These are phyloP conservation scores for Theileria sp. DNA, from an alignment of 169 alveolate genomes.

Conservation along the genomic window DNA sequence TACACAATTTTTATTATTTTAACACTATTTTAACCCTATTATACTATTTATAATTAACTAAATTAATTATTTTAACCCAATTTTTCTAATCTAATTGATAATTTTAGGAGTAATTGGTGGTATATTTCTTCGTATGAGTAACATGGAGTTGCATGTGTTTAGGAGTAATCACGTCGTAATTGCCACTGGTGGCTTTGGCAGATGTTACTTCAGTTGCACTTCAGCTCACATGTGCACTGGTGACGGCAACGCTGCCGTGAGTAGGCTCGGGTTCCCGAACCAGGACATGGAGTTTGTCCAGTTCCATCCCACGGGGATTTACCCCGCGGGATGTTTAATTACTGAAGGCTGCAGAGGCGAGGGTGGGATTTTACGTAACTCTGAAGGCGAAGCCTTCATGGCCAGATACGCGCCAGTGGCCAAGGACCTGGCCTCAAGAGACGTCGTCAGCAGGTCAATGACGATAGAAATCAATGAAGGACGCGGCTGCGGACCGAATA, in stretches of 20 bases:
- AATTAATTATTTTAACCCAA: too few species aligned
- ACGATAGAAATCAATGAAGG: conserved; percentile 95
- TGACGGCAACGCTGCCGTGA: conserved; percentile 90
- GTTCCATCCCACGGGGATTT: conserved; percentile 97
- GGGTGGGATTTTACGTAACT: conserved; percentile 97
- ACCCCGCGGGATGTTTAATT: conserved; percentile 95
- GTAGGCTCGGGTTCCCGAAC: conserved; percentile 93
- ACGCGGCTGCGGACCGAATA: conserved; percentile 93
- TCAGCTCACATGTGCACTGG: conserved; percentile 99
- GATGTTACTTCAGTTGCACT: conserved; percentile 96
- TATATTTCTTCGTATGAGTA: conserved; percentile 92
- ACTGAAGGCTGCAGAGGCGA: conserved; percentile 99
- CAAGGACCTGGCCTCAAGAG: conserved; percentile 96
- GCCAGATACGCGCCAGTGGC: conserved; percentile 93
- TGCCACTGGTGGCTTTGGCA: conserved; percentile 98
- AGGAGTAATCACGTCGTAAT: conserved; percentile 91
- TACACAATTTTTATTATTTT: too few species aligned
- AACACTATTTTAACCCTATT: too few species aligned
- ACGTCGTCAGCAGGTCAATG: conserved; percentile 96
- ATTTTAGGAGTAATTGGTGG: conserved; percentile 90
- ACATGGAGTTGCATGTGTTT: conserved; percentile 94
- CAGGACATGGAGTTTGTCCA: conserved; percentile 97
- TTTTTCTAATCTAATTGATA: too few species aligned
- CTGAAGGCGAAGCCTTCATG: conserved; percentile 95
- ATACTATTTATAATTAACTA: too few species aligned